Conservation (phyloP, 2,329 filamentous ascomycete genomes). For the Fusarium sp. region DNA sequence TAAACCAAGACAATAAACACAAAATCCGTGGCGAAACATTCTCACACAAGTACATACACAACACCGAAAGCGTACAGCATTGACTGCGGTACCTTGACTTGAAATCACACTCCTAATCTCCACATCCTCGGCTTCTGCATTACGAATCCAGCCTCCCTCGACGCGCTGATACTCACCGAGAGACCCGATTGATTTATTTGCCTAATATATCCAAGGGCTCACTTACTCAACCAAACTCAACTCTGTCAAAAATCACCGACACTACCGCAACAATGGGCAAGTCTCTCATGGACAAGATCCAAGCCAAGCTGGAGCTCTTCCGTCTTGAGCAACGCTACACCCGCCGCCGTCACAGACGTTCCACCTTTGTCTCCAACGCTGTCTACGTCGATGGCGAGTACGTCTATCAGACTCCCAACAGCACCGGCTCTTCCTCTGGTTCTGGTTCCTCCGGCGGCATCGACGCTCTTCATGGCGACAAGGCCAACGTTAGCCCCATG, state of each 20-base stretch:
- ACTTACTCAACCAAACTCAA: neutral
- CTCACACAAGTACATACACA: constrained; percentile 7
- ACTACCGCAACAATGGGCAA: constrained; percentile 56
- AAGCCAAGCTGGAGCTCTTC: constrained; percentile 86
- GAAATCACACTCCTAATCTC: constrained; percentile 28
- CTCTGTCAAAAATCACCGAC: neutral
- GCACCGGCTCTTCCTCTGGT: constrained; percentile 66
- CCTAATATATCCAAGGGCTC: constrained; percentile 9
- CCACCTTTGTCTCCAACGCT: constrained; percentile 87
- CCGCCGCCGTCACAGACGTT: constrained; percentile 84
- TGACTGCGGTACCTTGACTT: constrained; percentile 34
- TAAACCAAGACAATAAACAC: constrained; percentile 21
- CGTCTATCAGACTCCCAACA: constrained; percentile 76
- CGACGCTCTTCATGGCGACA: constrained; percentile 53
- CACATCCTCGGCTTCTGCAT: constrained; percentile 29
- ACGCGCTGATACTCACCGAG: constrained; percentile 25
- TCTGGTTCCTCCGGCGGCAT: constrained; percentile 56
- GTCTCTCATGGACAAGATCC: constrained; percentile 68
- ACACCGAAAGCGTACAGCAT: constrained; percentile 35
- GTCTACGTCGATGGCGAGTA: constrained; percentile 97
- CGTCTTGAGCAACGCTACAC: constrained; percentile 96
- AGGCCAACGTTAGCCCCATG: constrained; percentile 40
- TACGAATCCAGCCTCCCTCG: constrained; percentile 28
- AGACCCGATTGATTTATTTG: constrained; percentile 23
- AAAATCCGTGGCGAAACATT: constrained; percentile 30